A percentile compares a stretch with the other conserved stretches of the same genome.
Conservation (phyloP, 129 eudicot species). For the Artemisia annua region DNA sequence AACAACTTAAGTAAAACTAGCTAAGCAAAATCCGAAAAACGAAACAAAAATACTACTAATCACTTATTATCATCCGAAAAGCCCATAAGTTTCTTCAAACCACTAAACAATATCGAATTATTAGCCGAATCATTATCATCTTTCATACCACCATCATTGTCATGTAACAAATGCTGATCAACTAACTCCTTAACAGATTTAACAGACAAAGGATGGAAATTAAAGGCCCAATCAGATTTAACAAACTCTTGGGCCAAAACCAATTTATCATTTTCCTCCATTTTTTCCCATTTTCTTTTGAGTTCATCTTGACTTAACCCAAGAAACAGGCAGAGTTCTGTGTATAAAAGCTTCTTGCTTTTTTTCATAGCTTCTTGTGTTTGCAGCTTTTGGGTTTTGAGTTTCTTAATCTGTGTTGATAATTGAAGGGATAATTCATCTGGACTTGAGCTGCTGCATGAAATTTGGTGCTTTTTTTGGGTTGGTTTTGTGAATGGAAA, state of each 20-base stretch:
- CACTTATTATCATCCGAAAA: constrained; percentile 14
- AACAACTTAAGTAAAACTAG: no score
- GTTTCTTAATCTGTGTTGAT: constrained; percentile 43
- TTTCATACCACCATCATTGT: constrained; percentile 4
- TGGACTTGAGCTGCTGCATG: constrained; percentile 23
- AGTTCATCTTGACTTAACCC: constrained; percentile 50
- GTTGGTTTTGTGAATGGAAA: constrained; percentile 18
- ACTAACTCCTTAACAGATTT: constrained; percentile 64
- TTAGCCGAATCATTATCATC: constrained; percentile 6
- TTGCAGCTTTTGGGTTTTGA: constrained; percentile 41
- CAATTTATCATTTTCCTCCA: constrained; percentile 55
- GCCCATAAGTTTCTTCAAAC: constrained; percentile 49
- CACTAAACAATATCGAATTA: constrained; percentile 29
- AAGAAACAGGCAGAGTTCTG: constrained; percentile 44
- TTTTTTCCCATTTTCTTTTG: constrained; percentile 52
- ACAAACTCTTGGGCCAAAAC: constrained; percentile 63
- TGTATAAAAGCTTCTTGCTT: constrained; percentile 54
- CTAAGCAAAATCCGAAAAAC: no score
- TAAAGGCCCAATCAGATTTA: constrained; percentile 49
- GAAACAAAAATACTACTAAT: no score
- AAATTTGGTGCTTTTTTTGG: constrained; percentile 28
- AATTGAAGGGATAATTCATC: constrained; percentile 46
- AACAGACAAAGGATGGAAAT: constrained; percentile 77
- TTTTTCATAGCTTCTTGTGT: constrained; percentile 58
- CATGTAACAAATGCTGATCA: constrained; percentile 49